Evolutionary conservation across 2,329 filamentous ascomycete species (phyloP).

Genomic region (Tolypocladium inflatum): DNA sequence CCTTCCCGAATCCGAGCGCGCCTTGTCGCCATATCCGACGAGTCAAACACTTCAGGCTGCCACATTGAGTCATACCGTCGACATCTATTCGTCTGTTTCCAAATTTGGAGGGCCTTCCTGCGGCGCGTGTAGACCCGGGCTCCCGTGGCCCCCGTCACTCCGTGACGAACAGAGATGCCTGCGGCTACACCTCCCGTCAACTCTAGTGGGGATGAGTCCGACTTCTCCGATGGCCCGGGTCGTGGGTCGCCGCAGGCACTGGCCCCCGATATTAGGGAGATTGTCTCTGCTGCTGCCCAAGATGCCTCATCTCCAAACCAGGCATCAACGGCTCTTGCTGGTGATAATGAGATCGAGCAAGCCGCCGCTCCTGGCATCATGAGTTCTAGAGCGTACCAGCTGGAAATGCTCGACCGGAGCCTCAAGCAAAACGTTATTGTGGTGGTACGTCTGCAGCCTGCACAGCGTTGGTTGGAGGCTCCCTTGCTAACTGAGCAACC

Average conservation of each 20-base stretch:
- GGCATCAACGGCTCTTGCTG: neutral
- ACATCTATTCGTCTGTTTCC: neutral
- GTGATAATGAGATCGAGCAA: slow-evolving; percentile 1
- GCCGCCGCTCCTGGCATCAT: slow-evolving; percentile 18
- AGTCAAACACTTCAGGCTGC: neutral
- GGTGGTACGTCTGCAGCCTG: slow-evolving; percentile 36
- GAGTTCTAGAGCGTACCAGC: slow-evolving; percentile 54
- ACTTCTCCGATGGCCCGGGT: slow-evolving; percentile 1
- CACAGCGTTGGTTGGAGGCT: neutral
- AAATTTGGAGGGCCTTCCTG: neutral
- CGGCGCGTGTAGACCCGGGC: neutral
- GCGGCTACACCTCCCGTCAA: slow-evolving; percentile 1
- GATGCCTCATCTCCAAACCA: slow-evolving; percentile 1
- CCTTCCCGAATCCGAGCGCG: neutral
- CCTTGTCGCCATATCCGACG: no score
- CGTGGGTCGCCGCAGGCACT: neutral
- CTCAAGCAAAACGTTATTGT: slow-evolving; percentile 62
- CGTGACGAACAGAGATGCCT: slow-evolving; percentile 1
- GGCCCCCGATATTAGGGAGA: slow-evolving; percentile 8
- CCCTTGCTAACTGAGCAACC: neutral
- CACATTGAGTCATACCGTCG: neutral
- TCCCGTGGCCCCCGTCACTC: neutral
- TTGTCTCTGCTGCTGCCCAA: slow-evolving; percentile 5
- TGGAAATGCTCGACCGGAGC: slow-evolving; percentile 67
- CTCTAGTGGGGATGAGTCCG: slow-evolving; percentile 4